Percentiles rank a stretch among this genome's conserved stretches.
Evolutionary conservation across 2,329 filamentous ascomycete genomes (phyloP).

Genomic region (Colletotrichum sublineola): DNA sequence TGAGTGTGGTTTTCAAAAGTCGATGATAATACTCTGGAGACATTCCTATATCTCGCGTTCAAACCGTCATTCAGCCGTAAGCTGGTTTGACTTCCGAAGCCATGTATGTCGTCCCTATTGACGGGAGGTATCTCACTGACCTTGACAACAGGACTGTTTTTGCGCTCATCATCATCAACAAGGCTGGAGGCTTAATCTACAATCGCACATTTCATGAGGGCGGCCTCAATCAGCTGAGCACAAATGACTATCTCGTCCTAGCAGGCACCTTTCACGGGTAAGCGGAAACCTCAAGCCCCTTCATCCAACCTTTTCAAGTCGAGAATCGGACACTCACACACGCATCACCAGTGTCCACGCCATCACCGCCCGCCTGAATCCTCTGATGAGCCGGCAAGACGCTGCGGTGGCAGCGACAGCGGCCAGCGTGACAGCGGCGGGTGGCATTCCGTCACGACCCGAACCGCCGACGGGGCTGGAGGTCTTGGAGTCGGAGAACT

Average conservation of each 20-base stretch:
- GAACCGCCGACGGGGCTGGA: slow-evolving; percentile 84
- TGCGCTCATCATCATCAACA: slow-evolving; percentile 97
- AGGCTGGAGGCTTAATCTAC: slow-evolving; percentile 96
- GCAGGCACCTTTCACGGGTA: slow-evolving; percentile 98
- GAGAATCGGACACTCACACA: slow-evolving; percentile 26
- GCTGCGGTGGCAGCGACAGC: slow-evolving; percentile 53
- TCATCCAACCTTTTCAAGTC: slow-evolving; percentile 38
- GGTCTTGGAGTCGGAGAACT: slow-evolving; percentile 93
- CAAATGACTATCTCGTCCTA: slow-evolving; percentile 96
- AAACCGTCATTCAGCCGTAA: slow-evolving; percentile 16
- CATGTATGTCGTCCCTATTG: slow-evolving; percentile 14
- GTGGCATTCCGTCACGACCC: slow-evolving; percentile 60
- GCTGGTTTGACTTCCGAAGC: slow-evolving; percentile 16
- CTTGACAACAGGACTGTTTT: slow-evolving; percentile 82
- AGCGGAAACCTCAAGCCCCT: slow-evolving; percentile 49
- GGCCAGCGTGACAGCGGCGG: slow-evolving; percentile 50
- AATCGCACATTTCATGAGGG: slow-evolving; percentile 92
- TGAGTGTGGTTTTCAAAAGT: slow-evolving; percentile 16
- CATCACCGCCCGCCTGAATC: slow-evolving; percentile 74
- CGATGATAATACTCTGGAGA: slow-evolving; percentile 11
- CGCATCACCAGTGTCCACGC: slow-evolving; percentile 71
- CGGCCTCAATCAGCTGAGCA: slow-evolving; percentile 86
- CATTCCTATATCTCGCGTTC: background rate
- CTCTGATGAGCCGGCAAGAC: slow-evolving; percentile 59
- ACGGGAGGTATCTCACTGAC: slow-evolving; percentile 19